Conservation (phyloP, 2,329 filamentous ascomycete species). For the Fusarium cyanostomum region DNA sequence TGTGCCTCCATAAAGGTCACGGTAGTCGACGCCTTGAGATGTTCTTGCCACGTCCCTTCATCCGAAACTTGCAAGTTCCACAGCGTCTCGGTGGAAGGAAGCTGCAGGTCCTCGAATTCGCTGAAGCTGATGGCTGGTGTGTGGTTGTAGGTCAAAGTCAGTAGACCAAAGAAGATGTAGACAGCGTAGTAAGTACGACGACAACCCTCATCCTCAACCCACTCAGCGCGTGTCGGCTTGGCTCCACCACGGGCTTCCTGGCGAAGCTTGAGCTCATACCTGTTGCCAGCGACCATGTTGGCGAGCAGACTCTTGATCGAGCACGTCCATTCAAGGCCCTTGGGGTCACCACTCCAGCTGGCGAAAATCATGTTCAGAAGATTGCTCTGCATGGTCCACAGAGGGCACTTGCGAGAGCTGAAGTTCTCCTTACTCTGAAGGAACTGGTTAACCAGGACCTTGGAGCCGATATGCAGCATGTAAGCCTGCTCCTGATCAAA, state of each 20-base stretch:
- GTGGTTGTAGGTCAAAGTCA: conserved; percentile 97
- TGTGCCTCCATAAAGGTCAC: conserved; percentile 94
- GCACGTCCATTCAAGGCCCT: conserved; percentile 97
- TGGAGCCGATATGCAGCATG: conserved; percentile 96
- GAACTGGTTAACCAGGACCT: conserved; percentile 96
- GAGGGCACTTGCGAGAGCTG: conserved; percentile 93
- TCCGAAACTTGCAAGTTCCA: conserved; percentile 89
- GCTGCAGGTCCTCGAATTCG: conserved; percentile 91
- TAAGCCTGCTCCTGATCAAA: conserved; percentile 98
- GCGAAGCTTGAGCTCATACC: conserved; percentile 94
- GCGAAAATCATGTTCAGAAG: conserved; percentile 98
- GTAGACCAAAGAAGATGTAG: conserved; percentile 97
- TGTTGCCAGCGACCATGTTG: conserved; percentile 98
- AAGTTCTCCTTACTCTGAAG: conserved; percentile 98
- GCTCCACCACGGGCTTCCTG: conserved; percentile 84
- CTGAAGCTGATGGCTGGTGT: conserved; percentile 98
- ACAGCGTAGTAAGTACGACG: conserved; percentile 97
- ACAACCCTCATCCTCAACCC: conserved; percentile 97
- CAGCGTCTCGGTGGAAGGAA: conserved; percentile 91
- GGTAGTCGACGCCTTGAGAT: conserved; percentile 73
- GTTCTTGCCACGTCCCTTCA: conserved; percentile 85
- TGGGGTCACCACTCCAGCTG: conserved; percentile 98
- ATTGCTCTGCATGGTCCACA: conserved; percentile 98
- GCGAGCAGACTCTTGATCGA: conserved; percentile 98
- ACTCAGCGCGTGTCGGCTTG: conserved; percentile 83